A percentile compares a stretch with the other conserved stretches of the same genome.
These are phyloP conservation scores for Globisporangium parvum DNA, from an alignment of 352 stramenopile species.

Conservation along the genomic window DNA sequence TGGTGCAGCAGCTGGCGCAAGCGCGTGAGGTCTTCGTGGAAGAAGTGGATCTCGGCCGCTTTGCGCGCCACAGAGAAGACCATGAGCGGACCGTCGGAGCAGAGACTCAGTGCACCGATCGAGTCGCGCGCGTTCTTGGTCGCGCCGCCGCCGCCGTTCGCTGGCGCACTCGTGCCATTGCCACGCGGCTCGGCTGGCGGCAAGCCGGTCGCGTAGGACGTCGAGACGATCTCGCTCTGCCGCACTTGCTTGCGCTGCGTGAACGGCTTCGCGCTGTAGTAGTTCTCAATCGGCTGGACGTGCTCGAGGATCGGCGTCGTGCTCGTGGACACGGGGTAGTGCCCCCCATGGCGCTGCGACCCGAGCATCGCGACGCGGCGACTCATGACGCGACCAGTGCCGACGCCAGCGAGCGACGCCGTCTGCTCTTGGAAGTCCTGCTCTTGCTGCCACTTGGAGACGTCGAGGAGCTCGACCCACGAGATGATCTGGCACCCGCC, in stretches of 20 bases:
- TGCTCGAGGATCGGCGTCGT: conserved; percentile 33
- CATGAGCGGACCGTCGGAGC: conserved; percentile 71
- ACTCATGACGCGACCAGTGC: conserved; percentile 19
- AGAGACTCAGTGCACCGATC: conserved; percentile 37
- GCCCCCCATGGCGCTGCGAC: conserved; percentile 43
- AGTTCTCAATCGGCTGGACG: conserved; percentile 52
- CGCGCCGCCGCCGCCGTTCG: conserved; percentile 2
- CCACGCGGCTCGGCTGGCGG: conserved; percentile 10
- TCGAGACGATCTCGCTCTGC: conserved; percentile 79
- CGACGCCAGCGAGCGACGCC: conserved; percentile 18
- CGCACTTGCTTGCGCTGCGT: conserved; percentile 66
- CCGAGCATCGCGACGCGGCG: conserved; percentile 28
- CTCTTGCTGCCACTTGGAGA: conserved; percentile 78
- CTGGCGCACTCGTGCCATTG: conserved; percentile 4
- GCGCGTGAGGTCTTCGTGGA: conserved; percentile 67
- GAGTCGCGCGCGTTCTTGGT: conserved; percentile 27
- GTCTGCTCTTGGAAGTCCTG: conserved; percentile 59
- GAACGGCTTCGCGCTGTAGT: conserved; percentile 37
- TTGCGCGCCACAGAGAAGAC: conserved; percentile 70
- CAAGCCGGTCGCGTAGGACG: conserved; percentile 41
- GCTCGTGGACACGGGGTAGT: conserved; percentile 27
- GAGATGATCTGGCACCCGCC: conserved; percentile 77
- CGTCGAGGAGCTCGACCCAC: conserved; percentile 82
- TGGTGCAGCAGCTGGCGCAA: conserved; percentile 63
- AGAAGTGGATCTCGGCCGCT: conserved; percentile 74